These are phyloP conservation scores for Mrakia frigida DNA, from an alignment of 768 basidiomycete genomes.

Conservation along the genomic window DNA sequence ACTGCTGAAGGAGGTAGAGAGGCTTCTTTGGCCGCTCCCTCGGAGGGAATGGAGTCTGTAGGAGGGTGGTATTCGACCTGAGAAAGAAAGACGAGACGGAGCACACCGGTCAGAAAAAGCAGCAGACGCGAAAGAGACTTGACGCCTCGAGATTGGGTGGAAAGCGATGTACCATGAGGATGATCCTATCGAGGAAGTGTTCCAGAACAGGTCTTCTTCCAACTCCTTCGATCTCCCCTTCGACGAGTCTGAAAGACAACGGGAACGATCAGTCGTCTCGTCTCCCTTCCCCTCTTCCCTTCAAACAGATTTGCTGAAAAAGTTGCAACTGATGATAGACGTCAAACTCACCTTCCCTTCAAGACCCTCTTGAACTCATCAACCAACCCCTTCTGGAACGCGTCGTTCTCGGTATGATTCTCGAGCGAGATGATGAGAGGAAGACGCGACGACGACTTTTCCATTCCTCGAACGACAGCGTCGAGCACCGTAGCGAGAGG, in stretches of 20 bases:
- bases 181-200: conserved; percentile 53
- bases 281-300: too few species aligned
- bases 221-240: conserved; percentile 46
- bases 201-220: conserved; percentile 47
- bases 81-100: conserved; percentile 36
- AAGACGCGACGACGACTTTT: conserved; percentile 47
- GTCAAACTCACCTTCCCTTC: too few species aligned
- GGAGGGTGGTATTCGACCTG: conserved; percentile 58
- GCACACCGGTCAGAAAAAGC: conserved; percentile 2
- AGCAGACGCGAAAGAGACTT: too few species aligned
- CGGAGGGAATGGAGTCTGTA: background rate
- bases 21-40: background rate
- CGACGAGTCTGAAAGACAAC: conserved; percentile 11
- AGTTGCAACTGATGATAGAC: too few species aligned
- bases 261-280: background rate
- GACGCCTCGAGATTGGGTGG: background rate
- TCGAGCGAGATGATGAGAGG: conserved; percentile 60
- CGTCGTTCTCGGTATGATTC: conserved; percentile 55
- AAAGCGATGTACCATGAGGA: conserved; percentile 53
- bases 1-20: background rate
- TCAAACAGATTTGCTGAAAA: too few species aligned
- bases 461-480: conserved; percentile 52
- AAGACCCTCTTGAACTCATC: conserved; percentile 52
- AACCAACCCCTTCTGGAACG: conserved; percentile 54
- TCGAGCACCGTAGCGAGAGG: conserved; percentile 54